Evolutionary conservation across 2,329 filamentous ascomycete genomes (phyloP).

Genomic region (Orbilia ellipsospora): DNA sequence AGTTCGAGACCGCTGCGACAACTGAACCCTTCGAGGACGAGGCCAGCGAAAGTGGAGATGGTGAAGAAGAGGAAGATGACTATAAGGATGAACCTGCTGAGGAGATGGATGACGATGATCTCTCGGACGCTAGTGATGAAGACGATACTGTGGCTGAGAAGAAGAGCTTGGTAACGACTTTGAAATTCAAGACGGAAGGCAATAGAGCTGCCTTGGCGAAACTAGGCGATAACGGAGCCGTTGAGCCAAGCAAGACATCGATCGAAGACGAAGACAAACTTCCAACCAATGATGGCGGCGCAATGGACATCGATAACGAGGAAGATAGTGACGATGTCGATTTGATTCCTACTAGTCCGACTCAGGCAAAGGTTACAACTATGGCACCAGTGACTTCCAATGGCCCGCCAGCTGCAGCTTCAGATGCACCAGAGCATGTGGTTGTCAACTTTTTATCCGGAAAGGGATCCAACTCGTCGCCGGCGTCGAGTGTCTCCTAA

Average conservation of each 20-base stretch:
- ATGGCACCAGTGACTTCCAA: conserved; percentile 4
- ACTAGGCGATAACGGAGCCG: conserved; percentile 7
- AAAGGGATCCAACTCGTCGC: conserved; percentile 51
- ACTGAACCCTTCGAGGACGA: conserved; percentile 68
- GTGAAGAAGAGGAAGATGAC: conserved; percentile 67
- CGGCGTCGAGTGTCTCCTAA: conserved; percentile 43
- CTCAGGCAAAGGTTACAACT: conserved; percentile 1
- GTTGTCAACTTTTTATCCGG: conserved; percentile 49
- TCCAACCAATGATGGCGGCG: conserved; percentile 22
- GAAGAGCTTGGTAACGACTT: conserved; percentile 31
- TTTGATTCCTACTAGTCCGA: conserved; percentile 40
- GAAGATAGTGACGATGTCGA: conserved; percentile 43
- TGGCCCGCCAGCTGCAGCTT: neutral
- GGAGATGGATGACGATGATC: conserved; percentile 68
- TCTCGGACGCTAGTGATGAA: conserved; percentile 63
- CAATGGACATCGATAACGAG: conserved; percentile 47
- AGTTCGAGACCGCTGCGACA: conserved; percentile 68
- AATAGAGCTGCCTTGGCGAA: conserved; percentile 30
- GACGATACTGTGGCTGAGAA: conserved; percentile 14
- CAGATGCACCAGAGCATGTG: conserved; percentile 29
- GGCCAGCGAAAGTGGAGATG: conserved; percentile 69
- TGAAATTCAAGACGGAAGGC: conserved; percentile 32
- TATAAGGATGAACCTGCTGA: conserved; percentile 70
- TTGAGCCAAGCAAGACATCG: neutral
- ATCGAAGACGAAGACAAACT: conserved; percentile 1